These are phyloP conservation scores for Sugiyamaella chiloensis DNA, from an alignment of 805 yeast species.

Conservation along the genomic window DNA sequence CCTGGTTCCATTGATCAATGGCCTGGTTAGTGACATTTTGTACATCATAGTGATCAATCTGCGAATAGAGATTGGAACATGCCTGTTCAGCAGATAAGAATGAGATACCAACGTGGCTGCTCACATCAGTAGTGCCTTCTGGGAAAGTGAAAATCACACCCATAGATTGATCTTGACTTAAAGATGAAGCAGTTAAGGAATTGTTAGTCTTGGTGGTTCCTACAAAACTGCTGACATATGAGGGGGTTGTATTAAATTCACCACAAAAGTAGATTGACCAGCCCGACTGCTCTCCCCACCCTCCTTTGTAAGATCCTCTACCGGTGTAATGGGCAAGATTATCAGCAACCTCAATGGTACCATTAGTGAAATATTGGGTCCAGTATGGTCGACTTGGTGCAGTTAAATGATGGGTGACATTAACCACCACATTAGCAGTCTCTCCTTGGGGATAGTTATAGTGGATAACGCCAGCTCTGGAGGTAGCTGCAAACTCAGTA, in stretches of 20 bases:
- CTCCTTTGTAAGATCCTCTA: slow-evolving; percentile 3
- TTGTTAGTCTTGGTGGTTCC: not conserved
- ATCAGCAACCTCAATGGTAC: not conserved
- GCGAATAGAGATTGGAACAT: slow-evolving; percentile 27
- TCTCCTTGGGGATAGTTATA: slow-evolving; percentile 4
- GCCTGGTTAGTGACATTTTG: slow-evolving; percentile 23
- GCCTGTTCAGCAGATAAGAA: slow-evolving; percentile 34
- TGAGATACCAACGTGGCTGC: slow-evolving; percentile 32
- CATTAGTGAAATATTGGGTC: slow-evolving; percentile 7
- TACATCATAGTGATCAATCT: slow-evolving; percentile 23
- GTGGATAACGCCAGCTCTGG: slow-evolving; percentile 5
- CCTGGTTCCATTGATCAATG: slow-evolving; percentile 22
- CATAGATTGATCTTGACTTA: not conserved
- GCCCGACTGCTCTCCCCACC: slow-evolving; percentile 6
- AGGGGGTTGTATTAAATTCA: not conserved
- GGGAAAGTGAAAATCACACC: slow-evolving; percentile 6
- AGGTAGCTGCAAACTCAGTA: slow-evolving; percentile 11
- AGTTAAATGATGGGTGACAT: slow-evolving; percentile 5
- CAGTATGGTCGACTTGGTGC: slow-evolving; percentile 10
- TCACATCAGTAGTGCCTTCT: slow-evolving; percentile 3
- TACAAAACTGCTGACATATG: slow-evolving; percentile 4
- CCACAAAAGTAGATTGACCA: slow-evolving; percentile 10
- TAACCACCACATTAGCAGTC: slow-evolving; percentile 6
- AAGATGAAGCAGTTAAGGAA: not conserved
- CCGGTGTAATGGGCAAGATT: slow-evolving; percentile 4